A percentile compares a stretch with the other conserved stretches of the same genome.
Conservation (phyloP, 2,329 filamentous ascomycete genomes). For the Cordyceps militaris region DNA sequence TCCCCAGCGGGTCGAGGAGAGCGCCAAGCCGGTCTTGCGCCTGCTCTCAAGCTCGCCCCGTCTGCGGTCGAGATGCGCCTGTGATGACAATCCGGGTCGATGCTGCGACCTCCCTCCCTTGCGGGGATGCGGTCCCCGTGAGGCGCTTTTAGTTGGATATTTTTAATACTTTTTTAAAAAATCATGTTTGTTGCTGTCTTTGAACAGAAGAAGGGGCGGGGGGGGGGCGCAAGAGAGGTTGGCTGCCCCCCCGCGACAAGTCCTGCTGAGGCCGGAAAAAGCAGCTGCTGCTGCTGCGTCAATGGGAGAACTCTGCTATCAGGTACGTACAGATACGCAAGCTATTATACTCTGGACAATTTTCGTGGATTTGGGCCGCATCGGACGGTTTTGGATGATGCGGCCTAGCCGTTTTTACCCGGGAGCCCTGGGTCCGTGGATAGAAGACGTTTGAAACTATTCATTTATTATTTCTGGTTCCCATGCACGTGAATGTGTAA, state of each 20-base stretch:
- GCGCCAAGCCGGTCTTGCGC: slow-evolving; percentile 40
- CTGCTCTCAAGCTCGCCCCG: slow-evolving; percentile 16
- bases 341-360: not conserved
- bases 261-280: too few relatives aligned
- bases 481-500: too few relatives aligned
- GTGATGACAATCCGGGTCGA: slow-evolving; percentile 41
- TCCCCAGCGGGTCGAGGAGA: slow-evolving; percentile 23
- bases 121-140: not conserved
- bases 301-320: slow-evolving; percentile 2
- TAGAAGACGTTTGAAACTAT: slow-evolving; percentile 50
- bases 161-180: too few relatives aligned
- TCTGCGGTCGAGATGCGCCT: slow-evolving; percentile 15
- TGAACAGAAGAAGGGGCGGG: too few relatives aligned
- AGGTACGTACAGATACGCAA: slow-evolving; percentile 2
- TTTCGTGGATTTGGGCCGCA: slow-evolving; percentile 6
- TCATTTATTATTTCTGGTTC: too few relatives aligned
- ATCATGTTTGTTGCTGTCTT: too few relatives aligned
- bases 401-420: slow-evolving; percentile 21
- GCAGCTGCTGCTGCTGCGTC: too few relatives aligned
- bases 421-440: slow-evolving; percentile 21
- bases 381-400: slow-evolving; percentile 7
- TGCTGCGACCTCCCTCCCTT: slow-evolving; percentile 41
- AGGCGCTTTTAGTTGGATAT: too few relatives aligned
- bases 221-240: too few relatives aligned
- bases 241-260: too few relatives aligned